Evolutionary conservation across 306 rosid species (phyloP), one percentile per base, ranked within the genome.

Genomic region (Cicer bijugum): DNA sequence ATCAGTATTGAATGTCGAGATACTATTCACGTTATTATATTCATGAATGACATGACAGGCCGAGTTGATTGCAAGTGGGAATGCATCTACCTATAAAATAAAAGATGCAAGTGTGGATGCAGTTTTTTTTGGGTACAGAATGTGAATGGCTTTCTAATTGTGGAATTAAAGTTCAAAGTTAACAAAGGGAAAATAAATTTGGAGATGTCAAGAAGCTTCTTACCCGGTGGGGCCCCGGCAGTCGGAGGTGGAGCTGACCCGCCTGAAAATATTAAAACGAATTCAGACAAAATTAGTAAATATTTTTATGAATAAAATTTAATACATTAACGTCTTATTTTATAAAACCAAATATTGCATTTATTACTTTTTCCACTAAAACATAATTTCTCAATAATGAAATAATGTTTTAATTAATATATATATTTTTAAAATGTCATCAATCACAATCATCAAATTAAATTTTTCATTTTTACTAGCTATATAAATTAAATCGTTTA

Each of bases 201-300:
- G 44, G 4, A 8, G 35, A 20, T 9, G 33, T 20, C 5, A 47
- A 57, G 40, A 53, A 17, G 45, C 12, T 61, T 71, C 63, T 70
- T 75, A 83, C 87, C 87, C 20, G 87, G 82, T 10, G 87, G 84
- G 2, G 82, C 6, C 53, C 65, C 43, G 12, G 87, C 40, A 45
- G 71, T 23, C 0, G 87, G 80, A 59, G 84, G 1, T 7, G 70
- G 67, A 52, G 87, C 87, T 1, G 58, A n/a, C 35, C 69, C 78
- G 0, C 1, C 79, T 68, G 80, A 69, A 67, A 74, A 43, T 56
- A 15, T 14, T 6, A 39, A 35, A 47, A 47, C 10, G 4, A 39
- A 52, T 3, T 2, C 53, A 1, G 6, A 6, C 1, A 28, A 14
- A 16, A 57, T 48, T 45, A 43, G 40, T 55, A 28, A 35, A 20